Evolutionary conservation across 2,329 filamentous ascomycete species (phyloP), one percentile per base, ranked within the genome.

Genomic region (Magnaporthiopsis rhizophila): DNA sequence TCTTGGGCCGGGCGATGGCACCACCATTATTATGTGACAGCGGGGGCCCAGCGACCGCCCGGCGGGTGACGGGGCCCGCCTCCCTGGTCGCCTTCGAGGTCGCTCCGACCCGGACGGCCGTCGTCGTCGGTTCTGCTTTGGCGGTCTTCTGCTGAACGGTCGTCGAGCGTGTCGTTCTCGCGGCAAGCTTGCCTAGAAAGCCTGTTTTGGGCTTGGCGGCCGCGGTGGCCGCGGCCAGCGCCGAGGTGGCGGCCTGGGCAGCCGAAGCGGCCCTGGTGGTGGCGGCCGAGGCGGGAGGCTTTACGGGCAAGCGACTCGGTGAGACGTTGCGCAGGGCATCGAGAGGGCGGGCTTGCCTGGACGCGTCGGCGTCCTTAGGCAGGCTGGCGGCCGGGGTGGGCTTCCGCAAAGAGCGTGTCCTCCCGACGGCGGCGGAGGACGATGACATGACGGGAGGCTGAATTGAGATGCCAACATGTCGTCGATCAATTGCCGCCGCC

Each of bases 291-390:
- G 65, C 24, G 30, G 63, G 58, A 34, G 63, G 63, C 59, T 81
- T 83, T 68, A 80, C 71, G 56, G 81, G 81, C 38, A 84, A 74
- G 56, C 81, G 78, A 69, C 79, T 84, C 2, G 82, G 81, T 12
- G 82, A 84, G 24, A 68, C 70, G 68, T 72, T 78, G 65, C 78
- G 74, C 32, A 71, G 57, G 62, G 61, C 59, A 67, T 66, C 59
- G 13, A 28, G 36, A 61, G 59, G 28, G 36, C 38, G 18, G 58
- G 58, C 58, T 18, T 30, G 30, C 56, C 28, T 28, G 15, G 56
- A 18, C 24, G 56, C 13, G 56, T 30, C 28, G n/a, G 56, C n/a
- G 12, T 34, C 30, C 24, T 30, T 34, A 18, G 13, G 18, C 58
- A 59, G 30, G 18, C 30, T 15, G 58, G 12, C 26, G 56, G 24